A percentile compares a stretch with the other conserved stretches of the same genome.
phyloP scores from a whole-genome alignment of 2,329 filamentous ascomycete genomes.

The Fusarium redolens region DNA sequence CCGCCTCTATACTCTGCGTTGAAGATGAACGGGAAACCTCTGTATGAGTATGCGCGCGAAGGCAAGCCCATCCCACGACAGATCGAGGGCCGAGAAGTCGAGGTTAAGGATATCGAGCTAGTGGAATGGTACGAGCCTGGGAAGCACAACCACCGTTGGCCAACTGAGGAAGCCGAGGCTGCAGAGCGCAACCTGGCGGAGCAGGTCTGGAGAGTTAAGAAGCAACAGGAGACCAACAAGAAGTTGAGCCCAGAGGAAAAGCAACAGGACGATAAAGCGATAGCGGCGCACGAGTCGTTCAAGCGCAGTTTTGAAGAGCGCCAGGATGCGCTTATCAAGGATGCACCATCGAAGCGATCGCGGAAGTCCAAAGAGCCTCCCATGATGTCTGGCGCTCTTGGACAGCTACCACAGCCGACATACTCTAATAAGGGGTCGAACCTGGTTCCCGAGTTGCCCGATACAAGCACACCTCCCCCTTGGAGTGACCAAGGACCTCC shows the following conservation, averaged over 20 bases:
- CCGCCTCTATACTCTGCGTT: slow-evolving; percentile 94
- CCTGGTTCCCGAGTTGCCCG: slow-evolving; percentile 62
- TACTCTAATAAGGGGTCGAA: slow-evolving; percentile 60
- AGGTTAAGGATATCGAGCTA: slow-evolving; percentile 81
- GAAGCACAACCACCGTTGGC: slow-evolving; percentile 82
- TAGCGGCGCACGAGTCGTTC: slow-evolving; percentile 66
- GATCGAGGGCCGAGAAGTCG: slow-evolving; percentile 83
- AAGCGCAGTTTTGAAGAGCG: slow-evolving; percentile 69
- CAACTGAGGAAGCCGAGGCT: slow-evolving; percentile 78
- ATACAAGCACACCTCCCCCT: slow-evolving; percentile 61
- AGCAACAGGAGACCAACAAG: slow-evolving; percentile 62
- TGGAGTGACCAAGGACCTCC: slow-evolving; percentile 75
- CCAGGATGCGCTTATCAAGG: slow-evolving; percentile 67
- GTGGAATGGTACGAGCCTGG: slow-evolving; percentile 88
- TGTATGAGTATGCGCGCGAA: slow-evolving; percentile 95
- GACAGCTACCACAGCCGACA: slow-evolving; percentile 60
- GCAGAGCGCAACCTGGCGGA: slow-evolving; percentile 82
- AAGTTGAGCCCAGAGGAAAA: slow-evolving; percentile 66
- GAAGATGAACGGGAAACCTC: slow-evolving; percentile 90
- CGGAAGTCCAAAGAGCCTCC: slow-evolving; percentile 49
- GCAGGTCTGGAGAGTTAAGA: slow-evolving; percentile 73
- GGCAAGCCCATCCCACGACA: slow-evolving; percentile 87
- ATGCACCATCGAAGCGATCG: slow-evolving; percentile 55
- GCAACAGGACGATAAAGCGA: slow-evolving; percentile 64
- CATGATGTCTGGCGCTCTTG: slow-evolving; percentile 69